Base-by-base conservation (phyloP, 805 yeast species). In the Jamesozyma hellenica region DNA sequence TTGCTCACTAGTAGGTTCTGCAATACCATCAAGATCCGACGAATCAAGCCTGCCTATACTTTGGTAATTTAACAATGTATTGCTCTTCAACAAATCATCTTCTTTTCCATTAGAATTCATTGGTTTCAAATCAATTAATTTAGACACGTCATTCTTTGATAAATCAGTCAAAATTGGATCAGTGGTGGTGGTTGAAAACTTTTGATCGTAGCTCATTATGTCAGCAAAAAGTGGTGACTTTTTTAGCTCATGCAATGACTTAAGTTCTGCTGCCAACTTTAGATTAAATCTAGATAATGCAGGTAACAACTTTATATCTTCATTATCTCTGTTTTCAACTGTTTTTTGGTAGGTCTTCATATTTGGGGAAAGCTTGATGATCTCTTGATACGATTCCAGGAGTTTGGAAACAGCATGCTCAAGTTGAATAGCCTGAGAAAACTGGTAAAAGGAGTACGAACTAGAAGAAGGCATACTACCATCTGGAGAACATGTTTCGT, bases 351-450 rank as follows among this genome's bases (percentile, higher is more conserved):
- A 59, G 6, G 69, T 61, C 12, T 66, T 59, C 11, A 64, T 48
- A 38, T 71, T 70, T 3, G 86, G 86, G 1, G 85, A 70, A n/a
- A 71, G 70, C 4, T 68, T 63, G 2, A 79, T 42, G 15, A 82
- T 67, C 11, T 67, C 61, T 37, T 64, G 64, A 7, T 79, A 62
- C 18, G 75, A 65, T 33, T 71, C 74, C 41, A 79, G 76, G 3
- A 79, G 52, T 34, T 67, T 68, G 1, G 68, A 56, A 3, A 75
- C 68, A 0, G 80, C 71, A 52, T 75, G 76, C 44, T 78, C 83
- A 12, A 74, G 39, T 13, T 61, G 60, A n/a, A 57, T 41, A 14
- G 52, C 55, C 31, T 54, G 53, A 5, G 57, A 46, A 34, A 54
- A 53, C 8, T 36, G 29, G 35, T 45, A 45, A 17, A 33, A 14